Evolutionary conservation across 345 rosid genomes (phyloP), one percentile per base, ranked within the genome.

Genomic region (Pseudoturritis turrita): DNA sequence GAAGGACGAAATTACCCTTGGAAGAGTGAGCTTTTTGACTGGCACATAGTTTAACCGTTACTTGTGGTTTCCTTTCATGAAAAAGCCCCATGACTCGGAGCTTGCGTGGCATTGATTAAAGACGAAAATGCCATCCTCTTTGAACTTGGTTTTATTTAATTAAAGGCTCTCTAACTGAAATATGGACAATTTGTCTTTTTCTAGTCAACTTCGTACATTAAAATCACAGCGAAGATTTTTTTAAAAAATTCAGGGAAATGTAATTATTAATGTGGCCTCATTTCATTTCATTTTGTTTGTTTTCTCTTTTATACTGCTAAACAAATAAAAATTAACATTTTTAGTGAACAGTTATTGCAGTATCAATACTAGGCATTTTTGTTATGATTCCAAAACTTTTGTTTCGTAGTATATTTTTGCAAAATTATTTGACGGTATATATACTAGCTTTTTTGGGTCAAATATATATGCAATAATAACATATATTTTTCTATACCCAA

Each of bases 31-130:
- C 15, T 11, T 10, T 23, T 21, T 62, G 11, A 63, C 49, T 63
- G 70, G 22, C 39, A 39, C 31, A 12, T 4, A 53, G 11, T 53
- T 47, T 53, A 41, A 63, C 70, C 40, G 70, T 72, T 72, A 63
- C 66, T 47, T 36, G 22, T 49, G 44, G n/a, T n/a, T 49, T 15
- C 21, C 8, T 50, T 45, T 35, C 68, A 58, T 58, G 62, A 63
- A 50, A 29, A 45, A 47, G 62, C 45, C 12, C 17, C 2, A 39
- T 58, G 73, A 31, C 54, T 60, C 15, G 46, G 10, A 59, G 25
- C 50, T 23, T 41, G 15, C 28, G 31, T 67, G 73, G 69, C 49
- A 54, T 3, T 31, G 9, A 5, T 15, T 37, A 59, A 63, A 29
- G 47, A 71, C 62, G 18, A 51, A 71, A 39, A 61, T 1, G 13